Base-by-base conservation (phyloP, 176 grass and related monocot genomes). In the Musa schizocarpa region DNA sequence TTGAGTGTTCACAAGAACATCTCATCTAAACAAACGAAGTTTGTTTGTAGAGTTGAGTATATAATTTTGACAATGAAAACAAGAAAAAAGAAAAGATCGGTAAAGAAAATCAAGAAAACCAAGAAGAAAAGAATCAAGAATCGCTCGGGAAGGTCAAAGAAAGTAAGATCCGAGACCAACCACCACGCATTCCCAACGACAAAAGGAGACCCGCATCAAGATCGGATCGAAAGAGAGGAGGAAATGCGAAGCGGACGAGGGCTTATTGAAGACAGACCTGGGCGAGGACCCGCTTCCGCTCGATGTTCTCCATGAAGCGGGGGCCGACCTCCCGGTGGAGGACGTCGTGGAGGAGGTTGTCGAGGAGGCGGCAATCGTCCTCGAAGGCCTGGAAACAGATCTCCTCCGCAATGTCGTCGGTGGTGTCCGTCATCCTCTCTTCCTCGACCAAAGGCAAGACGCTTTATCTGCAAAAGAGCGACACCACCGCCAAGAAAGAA, bases 351-450 rank as follows among this genome's bases (percentile, higher is more conserved):
- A 97, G 82, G 56, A 97, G 94, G 82, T 82, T 97, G 21, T 80
- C 94, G 0, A 98, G 90, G 19, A 98, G 83, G n/a, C 94, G 94
- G 80, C 90, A 93, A 54, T 98, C 88, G 52, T 98, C 94, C 74
- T 98, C 90, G 71, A 98, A 98, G 57, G 90, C 84, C 86, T 98
- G 94, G 81, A 98, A 91, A 0, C 86, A 98, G 56, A 98, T 91
- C 78, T 87, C 90, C 94, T 93, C 94, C 56, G 90, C 88, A 63
- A 98, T 87, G 81, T 93, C 94, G 25, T 93, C 94, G 17, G 86
- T 93, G 50, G 87, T 84, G 78, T 98, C 94, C 82, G 76, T 52
- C 94, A 89, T 91, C 58, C 13, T 80, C 29, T 52, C 50, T 3
- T 21, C 65, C 22, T n/a, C 14, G 57, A 62, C 12, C 57, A 17